A percentile compares a stretch with the other conserved stretches of the same genome.
These are phyloP conservation scores for Starmera pachycereana DNA, from an alignment of 805 yeast species.

Conservation along the genomic window DNA sequence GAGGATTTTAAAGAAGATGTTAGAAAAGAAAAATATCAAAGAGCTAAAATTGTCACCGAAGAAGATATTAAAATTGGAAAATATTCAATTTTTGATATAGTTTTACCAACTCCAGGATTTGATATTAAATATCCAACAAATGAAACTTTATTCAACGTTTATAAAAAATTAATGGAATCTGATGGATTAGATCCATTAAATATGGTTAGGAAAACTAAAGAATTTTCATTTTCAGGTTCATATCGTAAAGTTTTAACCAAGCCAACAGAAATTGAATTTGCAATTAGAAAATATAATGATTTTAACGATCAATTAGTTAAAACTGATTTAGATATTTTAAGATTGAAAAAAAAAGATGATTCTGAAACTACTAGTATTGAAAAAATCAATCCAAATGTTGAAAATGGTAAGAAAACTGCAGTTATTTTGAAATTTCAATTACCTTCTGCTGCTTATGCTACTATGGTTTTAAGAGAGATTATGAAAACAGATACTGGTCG, in stretches of 20 bases:
- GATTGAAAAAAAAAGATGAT: slow-evolving; percentile 20
- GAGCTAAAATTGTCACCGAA: slow-evolving; percentile 67
- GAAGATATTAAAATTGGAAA: slow-evolving; percentile 54
- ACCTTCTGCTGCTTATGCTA: slow-evolving; percentile 87
- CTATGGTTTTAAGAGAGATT: slow-evolving; percentile 92
- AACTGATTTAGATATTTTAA: slow-evolving; percentile 62
- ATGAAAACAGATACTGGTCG: slow-evolving; percentile 68
- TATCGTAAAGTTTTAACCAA: slow-evolving; percentile 66
- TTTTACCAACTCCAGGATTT: slow-evolving; percentile 94
- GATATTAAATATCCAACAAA: slow-evolving; percentile 82
- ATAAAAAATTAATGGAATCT: slow-evolving; percentile 60
- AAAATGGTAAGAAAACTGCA: slow-evolving; percentile 41
- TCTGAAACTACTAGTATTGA: slow-evolving; percentile 2
- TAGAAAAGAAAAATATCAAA: slow-evolving; percentile 40
- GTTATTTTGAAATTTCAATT: slow-evolving; percentile 67
- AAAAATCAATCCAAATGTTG: slow-evolving; percentile 18
- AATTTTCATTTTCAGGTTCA: slow-evolving; percentile 86
- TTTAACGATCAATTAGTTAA: slow-evolving; percentile 63
- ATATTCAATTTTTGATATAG: slow-evolving; percentile 70
- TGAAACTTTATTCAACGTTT: slow-evolving; percentile 44
- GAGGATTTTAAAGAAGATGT: slow-evolving; percentile 65
- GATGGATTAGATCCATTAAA: slow-evolving; percentile 79
- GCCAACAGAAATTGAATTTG: slow-evolving; percentile 55
- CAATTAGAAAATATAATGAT: slow-evolving; percentile 48
- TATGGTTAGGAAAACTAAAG: slow-evolving; percentile 79